Percentiles rank a stretch among this genome's conserved stretches.
Conservation (phyloP, 2,329 filamentous ascomycete species). For the Cladosporium sp. region DNA sequence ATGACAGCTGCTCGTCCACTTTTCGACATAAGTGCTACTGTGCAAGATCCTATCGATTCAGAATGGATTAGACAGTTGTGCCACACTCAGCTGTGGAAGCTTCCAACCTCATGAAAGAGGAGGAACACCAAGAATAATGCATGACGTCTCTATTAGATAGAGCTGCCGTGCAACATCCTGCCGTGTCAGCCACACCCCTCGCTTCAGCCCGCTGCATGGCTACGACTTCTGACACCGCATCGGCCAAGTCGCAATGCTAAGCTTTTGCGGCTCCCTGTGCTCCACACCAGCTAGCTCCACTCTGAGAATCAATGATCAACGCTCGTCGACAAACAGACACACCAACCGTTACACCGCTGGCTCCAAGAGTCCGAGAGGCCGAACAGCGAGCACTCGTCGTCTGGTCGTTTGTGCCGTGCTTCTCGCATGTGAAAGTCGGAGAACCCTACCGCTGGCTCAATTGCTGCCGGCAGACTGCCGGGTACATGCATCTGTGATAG, state of each 20-base stretch:
- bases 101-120: no score
- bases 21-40: no score
- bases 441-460: background rate
- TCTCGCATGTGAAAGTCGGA: background rate
- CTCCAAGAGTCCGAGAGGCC: constrained; percentile 8
- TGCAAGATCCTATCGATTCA: no score
- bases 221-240: constrained; percentile 7
- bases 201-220: background rate
- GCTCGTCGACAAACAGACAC: background rate
- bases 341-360: background rate
- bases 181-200: constrained; percentile 8
- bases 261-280: background rate
- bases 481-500: background rate
- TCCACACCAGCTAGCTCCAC: background rate
- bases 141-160: constrained; percentile 12
- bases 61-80: no score
- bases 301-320: background rate
- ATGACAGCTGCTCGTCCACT: no score
- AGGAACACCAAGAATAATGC: background rate
- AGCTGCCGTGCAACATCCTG: background rate
- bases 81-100: no score
- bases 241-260: background rate
- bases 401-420: background rate
- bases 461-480: background rate
- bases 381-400: background rate